Base-by-base conservation (phyloP, 2,329 filamentous ascomycete species). In the Colletotrichum tropicale region DNA sequence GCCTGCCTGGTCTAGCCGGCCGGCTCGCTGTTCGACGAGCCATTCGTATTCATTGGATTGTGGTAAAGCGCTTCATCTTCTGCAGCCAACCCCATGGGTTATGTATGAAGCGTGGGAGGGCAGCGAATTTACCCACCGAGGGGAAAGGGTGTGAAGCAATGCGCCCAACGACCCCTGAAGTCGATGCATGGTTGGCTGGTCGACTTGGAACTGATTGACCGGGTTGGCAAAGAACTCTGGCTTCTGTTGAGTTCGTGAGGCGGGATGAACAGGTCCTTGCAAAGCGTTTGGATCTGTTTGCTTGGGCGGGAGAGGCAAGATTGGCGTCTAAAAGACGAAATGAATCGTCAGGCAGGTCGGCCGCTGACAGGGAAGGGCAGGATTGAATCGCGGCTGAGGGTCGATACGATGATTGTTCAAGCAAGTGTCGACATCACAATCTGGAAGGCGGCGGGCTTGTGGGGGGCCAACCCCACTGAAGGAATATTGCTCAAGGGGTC, bases 181-280 rank as follows among this genome's bases (percentile, higher is more conserved):
- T 16, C 16, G 8, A 58, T 55, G 64, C 69, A 73, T 75, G 69
- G 73, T 64, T 75, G 69, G 73, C 73, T 64, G 32, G 69, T 67
- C 65, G 69, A 48, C 68, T 52, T 61, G 65, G 34, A 61, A 60
- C 66, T 55, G 58, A 60, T 48, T 62, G 48, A 71, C 66, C 18
- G 24, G 73, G 62, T 43, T 21, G 55, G 55, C 55, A 67, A 67
- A 43, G 38, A 16, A 56, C 21, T 34, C 21, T 64, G n/a, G 30
- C 58, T n/a, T 21, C 16, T 24, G 38, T 65, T 30, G 21, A 62
- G 36, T 18, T 24, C 56, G 52, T 28, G 69, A 62, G 26, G 55
- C 43, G 55, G 69, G 69, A 75, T 28, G 69, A 68, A 75, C 69
- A 64, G 58, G 48, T 65, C 32, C 30, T 24, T 28, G 16, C 43